Percentiles rank a stretch among this genome's conserved stretches.
phyloP scores from a whole-genome alignment of 805 yeast genomes.

The Candida tallmaniae region DNA sequence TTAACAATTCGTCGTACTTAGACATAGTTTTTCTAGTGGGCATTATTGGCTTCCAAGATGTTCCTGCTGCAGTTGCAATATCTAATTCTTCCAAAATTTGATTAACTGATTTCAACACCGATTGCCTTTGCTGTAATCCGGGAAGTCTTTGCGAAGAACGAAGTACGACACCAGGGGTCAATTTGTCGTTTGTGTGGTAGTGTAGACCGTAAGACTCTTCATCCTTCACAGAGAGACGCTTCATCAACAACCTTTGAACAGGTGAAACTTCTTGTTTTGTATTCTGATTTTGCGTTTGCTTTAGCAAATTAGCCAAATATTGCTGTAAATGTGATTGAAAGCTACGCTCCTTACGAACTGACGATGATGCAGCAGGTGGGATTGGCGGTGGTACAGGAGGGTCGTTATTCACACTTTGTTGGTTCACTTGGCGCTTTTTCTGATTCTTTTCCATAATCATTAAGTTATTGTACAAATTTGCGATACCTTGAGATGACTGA shows the following conservation, averaged over 20 bases:
- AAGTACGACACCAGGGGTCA: conserved; percentile 75
- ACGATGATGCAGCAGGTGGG: conserved; percentile 54
- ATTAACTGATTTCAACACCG: conserved; percentile 71
- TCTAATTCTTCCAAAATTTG: conserved; percentile 73
- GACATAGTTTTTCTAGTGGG: conserved; percentile 77
- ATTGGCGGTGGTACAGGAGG: conserved; percentile 58
- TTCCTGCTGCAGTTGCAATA: conserved; percentile 54
- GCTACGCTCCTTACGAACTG: conserved; percentile 34
- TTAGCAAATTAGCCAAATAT: conserved; percentile 33
- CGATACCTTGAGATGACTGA: conserved; percentile 80
- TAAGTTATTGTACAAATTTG: conserved; percentile 77
- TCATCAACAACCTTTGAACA: conserved; percentile 43
- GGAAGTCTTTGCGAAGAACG: conserved; percentile 58
- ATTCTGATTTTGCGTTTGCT: conserved; percentile 24
- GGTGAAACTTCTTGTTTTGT: conserved; percentile 33
- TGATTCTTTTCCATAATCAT: conserved; percentile 64
- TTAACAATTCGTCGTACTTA: conserved; percentile 70
- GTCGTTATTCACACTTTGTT: conserved; percentile 17
- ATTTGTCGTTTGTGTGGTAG: conserved; percentile 64
- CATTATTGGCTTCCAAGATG: conserved; percentile 69
- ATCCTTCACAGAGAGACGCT: conserved; percentile 66
- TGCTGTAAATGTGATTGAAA: conserved; percentile 46
- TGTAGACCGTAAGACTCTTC: conserved; percentile 81
- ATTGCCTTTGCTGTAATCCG: conserved; percentile 53
- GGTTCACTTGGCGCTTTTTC: conserved; percentile 48